Conservation (phyloP, 768 basidiomycete genomes). For the Suillus luteus region DNA sequence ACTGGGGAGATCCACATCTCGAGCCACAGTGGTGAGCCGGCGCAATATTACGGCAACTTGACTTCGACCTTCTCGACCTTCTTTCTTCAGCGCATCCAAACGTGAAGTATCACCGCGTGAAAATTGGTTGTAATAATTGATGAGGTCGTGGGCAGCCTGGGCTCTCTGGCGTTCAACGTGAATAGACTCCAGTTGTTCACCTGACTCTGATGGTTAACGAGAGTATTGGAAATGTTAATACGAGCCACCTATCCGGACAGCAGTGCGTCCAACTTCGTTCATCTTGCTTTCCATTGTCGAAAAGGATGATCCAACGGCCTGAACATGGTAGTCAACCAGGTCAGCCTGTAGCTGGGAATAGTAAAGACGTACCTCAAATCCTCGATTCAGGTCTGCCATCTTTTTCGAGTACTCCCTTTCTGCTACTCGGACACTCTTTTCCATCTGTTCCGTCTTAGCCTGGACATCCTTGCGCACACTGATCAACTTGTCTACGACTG, state of each 20-base stretch:
- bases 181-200: constrained; percentile 94
- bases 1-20: constrained; percentile 86
- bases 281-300: constrained; percentile 87
- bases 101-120: constrained; percentile 76
- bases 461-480: constrained; percentile 89
- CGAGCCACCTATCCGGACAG: constrained; percentile 83
- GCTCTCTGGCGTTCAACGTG: constrained; percentile 91
- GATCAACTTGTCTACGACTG: constrained; percentile 86
- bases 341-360: constrained; percentile 1
- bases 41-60: constrained; percentile 88
- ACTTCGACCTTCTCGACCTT: constrained; percentile 84
- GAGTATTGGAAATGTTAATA: not conserved
- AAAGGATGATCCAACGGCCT: constrained; percentile 90
- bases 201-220: constrained; percentile 39
- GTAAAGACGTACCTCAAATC: constrained; percentile 76
- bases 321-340: constrained; percentile 14
- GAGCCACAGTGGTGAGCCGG: constrained; percentile 83
- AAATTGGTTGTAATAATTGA: constrained; percentile 93
- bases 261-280: constrained; percentile 91
- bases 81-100: constrained; percentile 78
- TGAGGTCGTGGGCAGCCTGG: constrained; percentile 90
- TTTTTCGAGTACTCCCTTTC: constrained; percentile 95
- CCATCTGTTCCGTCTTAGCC: constrained; percentile 85
- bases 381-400: constrained; percentile 88
- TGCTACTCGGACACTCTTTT: constrained; percentile 84